phyloP scores from a whole-genome alignment of 2,329 filamentous ascomycete species.

The Colletotrichum paranaense region DNA sequence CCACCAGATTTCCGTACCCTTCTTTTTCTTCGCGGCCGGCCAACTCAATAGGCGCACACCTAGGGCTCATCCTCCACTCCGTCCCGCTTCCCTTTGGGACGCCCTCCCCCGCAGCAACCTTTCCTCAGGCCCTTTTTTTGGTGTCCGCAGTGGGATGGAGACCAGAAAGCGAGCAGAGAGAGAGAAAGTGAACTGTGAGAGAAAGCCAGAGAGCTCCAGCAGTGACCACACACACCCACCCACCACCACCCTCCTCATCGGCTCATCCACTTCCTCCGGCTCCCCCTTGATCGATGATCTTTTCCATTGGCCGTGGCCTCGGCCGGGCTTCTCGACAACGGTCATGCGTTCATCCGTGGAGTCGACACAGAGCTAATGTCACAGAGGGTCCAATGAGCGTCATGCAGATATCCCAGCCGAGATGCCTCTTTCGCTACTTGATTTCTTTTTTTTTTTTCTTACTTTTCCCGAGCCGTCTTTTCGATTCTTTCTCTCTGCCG shows the following conservation, averaged over 20 bases:
- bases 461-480: slow-evolving; percentile 37
- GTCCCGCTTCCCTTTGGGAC: slow-evolving; percentile 18
- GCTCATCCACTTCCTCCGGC: background rate
- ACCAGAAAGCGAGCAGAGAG: background rate
- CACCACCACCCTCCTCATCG: no score
- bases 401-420: slow-evolving; percentile 52
- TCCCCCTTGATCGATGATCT: slow-evolving; percentile 32
- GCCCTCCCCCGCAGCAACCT: slow-evolving; percentile 8
- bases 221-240: background rate
- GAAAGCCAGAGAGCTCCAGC: background rate
- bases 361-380: slow-evolving; percentile 57
- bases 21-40: slow-evolving; percentile 18
- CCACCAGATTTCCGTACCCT: slow-evolving; percentile 29
- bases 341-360: slow-evolving; percentile 64
- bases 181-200: background rate
- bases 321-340: slow-evolving; percentile 51
- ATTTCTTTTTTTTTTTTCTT: slow-evolving; percentile 45
- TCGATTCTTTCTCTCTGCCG: background rate
- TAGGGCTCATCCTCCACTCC: slow-evolving; percentile 10
- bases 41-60: slow-evolving; percentile 27
- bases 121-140: slow-evolving; percentile 4
- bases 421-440: slow-evolving; percentile 45
- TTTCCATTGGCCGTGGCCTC: slow-evolving; percentile 32
- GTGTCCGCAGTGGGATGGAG: background rate
- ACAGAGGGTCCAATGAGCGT: slow-evolving; percentile 55